Conservation (phyloP, 495 filamentous ascomycete genomes). For the Aspergillus bertholletiae region DNA sequence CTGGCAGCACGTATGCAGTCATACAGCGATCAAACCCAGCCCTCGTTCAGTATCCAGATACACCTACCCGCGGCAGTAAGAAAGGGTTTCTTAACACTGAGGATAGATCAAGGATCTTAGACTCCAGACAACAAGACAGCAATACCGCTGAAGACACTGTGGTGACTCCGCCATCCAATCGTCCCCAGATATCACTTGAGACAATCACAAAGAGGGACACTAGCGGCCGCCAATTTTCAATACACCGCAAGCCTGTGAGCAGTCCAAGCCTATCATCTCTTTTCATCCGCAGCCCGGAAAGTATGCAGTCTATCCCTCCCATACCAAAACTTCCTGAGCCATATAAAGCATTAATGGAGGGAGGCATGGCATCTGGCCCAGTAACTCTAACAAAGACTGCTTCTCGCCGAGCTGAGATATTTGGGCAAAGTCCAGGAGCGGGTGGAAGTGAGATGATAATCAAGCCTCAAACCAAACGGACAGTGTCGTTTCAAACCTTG, state of each 20-base stretch:
- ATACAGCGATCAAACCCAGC: conserved; percentile 5
- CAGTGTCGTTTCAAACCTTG: conserved; percentile 7
- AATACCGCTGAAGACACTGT: background rate
- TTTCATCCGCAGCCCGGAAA: background rate
- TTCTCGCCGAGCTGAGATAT: background rate
- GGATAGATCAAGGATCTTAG: background rate
- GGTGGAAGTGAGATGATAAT: conserved; percentile 1
- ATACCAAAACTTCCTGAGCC: conserved; percentile 8
- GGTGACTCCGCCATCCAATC: conserved; percentile 7
- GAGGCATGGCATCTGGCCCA: background rate
- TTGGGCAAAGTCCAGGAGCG: background rate
- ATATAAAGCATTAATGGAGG: background rate
- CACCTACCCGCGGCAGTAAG: background rate
- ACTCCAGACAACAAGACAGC: background rate
- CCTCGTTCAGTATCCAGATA: background rate
- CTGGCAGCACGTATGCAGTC: background rate
- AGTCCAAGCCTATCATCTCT: conserved; percentile 6
- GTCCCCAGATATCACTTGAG: conserved; percentile 11
- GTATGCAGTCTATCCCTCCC: background rate
- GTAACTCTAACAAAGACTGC: conserved; percentile 2
- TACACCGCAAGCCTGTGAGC: conserved; percentile 10
- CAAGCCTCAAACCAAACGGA: conserved; percentile 8
- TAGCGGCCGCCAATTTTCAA: conserved; percentile 6
- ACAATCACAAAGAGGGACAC: conserved; percentile 3
- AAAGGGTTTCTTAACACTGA: background rate